Evolutionary conservation across 768 basidiomycete genomes (phyloP).

Genomic region (Termitomyces sp.): DNA sequence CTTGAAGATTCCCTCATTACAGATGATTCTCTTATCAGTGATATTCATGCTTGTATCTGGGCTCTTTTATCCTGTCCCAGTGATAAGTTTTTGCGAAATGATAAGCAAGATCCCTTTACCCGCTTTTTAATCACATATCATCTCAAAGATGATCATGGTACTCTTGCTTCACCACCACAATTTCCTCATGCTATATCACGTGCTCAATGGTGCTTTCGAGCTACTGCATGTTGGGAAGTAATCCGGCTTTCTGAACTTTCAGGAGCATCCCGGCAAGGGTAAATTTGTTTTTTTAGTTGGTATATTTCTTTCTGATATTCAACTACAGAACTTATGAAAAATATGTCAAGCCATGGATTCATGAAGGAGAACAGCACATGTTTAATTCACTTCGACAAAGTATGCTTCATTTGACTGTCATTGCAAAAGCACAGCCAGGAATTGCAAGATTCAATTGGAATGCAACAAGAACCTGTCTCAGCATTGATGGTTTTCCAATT

Average conservation of each 20-base stretch:
- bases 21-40: no score
- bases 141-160: background rate
- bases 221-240: background rate
- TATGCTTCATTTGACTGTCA: background rate
- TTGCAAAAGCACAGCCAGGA: background rate
- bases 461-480: background rate
- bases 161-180: background rate
- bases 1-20: background rate
- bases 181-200: background rate
- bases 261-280: no score
- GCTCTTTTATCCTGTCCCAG: background rate
- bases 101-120: background rate
- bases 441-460: background rate
- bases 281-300: no score
- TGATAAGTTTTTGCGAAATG: background rate
- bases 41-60: no score
- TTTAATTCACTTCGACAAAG: background rate
- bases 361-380: background rate
- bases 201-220: background rate
- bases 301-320: no score
- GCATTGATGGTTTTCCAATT: background rate
- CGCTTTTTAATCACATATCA: background rate
- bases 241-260: no score
- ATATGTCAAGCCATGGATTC: background rate
- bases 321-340: background rate